Base-by-base conservation (phyloP, 129 eudicot genomes). In the Artemisia argyi region DNA sequence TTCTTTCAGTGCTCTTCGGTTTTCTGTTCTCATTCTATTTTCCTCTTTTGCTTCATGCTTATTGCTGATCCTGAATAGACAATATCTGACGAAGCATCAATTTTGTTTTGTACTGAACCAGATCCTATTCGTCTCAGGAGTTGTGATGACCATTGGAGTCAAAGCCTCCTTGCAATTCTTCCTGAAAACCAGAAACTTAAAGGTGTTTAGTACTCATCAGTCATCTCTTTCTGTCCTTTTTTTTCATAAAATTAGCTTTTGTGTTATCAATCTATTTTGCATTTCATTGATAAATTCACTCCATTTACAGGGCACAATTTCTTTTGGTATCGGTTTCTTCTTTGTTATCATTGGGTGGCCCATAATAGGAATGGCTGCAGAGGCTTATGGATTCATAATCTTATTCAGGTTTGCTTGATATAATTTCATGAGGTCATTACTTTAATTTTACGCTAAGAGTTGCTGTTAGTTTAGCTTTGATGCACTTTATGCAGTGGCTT, bases 291-390 rank as follows among this genome's bases (percentile, higher is more conserved):
- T 30, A 3, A 30, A 3, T 5, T 35, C 16, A 49, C 68, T 55
- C 18, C 20, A 28, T 62, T 0, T 13, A n/a, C 68, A 63, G 68
- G 68, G 68, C 20, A 63, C 68, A n/a, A 16, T 63, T n/a, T 35
- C 68, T 35, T 63, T 63, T 30, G 68, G 68, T 35, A 28, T 63
- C 30, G 68, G 68, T 5, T 63, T 63, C 68, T 63, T 63, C 68
- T 63, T 63, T 63, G 68, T 63, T 63, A 63, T 63, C 22, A 63
- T 63, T 63, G 68, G 68, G 49, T 63, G 68, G 68, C 68, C 68
- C 2, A 15, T 63, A 14, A n/a, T 35, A 63, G 68, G 68, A 63
- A 63, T 63, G 68, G 68, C 24, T 11, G 22, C 13, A 15, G 68
- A 63, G n/a, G 12, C 68, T 16, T 35, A 63, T 35, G 68, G 68